Base-by-base conservation (phyloP, 352 stramenopile genomes). In the Thraustotheca clavata region DNA sequence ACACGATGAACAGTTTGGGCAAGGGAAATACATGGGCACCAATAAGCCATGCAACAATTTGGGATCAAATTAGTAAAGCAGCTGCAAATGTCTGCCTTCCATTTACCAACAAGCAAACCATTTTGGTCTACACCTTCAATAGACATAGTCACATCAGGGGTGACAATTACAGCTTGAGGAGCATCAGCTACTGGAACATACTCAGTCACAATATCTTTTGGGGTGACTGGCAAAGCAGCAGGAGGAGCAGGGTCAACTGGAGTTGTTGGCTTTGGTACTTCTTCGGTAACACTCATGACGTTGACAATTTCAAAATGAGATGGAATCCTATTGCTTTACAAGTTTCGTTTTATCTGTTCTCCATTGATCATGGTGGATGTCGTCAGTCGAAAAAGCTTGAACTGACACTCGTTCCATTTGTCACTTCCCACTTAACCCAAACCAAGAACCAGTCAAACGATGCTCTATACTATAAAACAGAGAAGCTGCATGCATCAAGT, bases 21-120 rank as follows among this genome's bases (percentile, higher is more conserved):
- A 3, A 91, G 74, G 22, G 71, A 71, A 20, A 91, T 47, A 40
- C 69, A 77, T 14, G 81, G 76, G 59, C 81, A 90, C 59, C 73
- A 88, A 67, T 70, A 88, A 32, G 79, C 81, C 72, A 85, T 88
- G 34, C 87, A 49, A 39, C 79, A 80, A 73, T 90, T 90, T 8
- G 81, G 81, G 0, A 90, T 70, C 43, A 88, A 60, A 7, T 77
- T 78, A 61, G 86, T 76, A 22, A 70, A 82, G 69, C 75, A 90
- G 66, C 73, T 78, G 43, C 86, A 90, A 60, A 90, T 67, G 33
- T 76, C 75, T 11, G 76, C 83, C 67, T 90, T 90, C 81, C 81
- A 90, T 67, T 75, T 76, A 24, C 81, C 81, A n/a, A 77, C 80
- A 36, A 87, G 68, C 55, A 91, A 73, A 9, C 78, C 82, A 60